Percentiles rank a stretch among this genome's conserved stretches.
phyloP scores from a whole-genome alignment of 345 rosid genomes.

The Balakata baccata region DNA sequence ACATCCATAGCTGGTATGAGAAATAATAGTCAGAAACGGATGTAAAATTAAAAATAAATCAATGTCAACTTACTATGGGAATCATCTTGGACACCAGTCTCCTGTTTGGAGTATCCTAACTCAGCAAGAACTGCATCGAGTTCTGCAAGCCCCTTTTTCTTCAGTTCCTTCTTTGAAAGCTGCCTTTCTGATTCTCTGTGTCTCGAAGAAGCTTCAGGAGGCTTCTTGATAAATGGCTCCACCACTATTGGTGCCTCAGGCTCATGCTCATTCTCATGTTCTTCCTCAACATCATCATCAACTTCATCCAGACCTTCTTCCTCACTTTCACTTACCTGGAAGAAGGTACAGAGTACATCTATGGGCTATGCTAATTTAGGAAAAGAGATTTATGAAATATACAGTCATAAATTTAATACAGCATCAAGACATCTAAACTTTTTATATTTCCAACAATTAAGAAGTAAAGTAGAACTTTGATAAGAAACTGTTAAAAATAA shows the following conservation, averaged over 20 bases:
- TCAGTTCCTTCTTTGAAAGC: slow-evolving; percentile 59
- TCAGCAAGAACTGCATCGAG: slow-evolving; percentile 61
- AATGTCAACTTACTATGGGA: slow-evolving; percentile 30
- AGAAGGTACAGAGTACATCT: not conserved
- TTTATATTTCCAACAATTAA: not conserved
- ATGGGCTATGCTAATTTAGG: not conserved
- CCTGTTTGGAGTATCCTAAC: slow-evolving; percentile 35
- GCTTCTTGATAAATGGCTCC: slow-evolving; percentile 28
- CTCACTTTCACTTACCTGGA: slow-evolving; percentile 52
- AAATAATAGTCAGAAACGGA: not conserved
- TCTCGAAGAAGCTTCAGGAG: slow-evolving; percentile 28
- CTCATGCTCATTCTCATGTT: slow-evolving; percentile 37
- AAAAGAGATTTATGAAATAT: not conserved
- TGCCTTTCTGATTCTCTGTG: slow-evolving; percentile 47
- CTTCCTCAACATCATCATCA: slow-evolving; percentile 52
- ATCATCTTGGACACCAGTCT: slow-evolving; percentile 34
- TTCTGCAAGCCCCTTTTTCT: slow-evolving; percentile 63
- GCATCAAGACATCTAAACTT: not conserved
- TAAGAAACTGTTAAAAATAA: not conserved
- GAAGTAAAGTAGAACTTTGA: not conserved
- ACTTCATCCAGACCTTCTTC: slow-evolving; percentile 44
- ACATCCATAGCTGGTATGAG: not conserved
- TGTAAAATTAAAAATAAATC: not conserved
- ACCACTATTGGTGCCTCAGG: slow-evolving; percentile 21
- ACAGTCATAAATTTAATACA: not conserved